These are phyloP conservation scores for Neofusicoccum ribis DNA, from an alignment of 2,329 filamentous ascomycete genomes.

Conservation along the genomic window DNA sequence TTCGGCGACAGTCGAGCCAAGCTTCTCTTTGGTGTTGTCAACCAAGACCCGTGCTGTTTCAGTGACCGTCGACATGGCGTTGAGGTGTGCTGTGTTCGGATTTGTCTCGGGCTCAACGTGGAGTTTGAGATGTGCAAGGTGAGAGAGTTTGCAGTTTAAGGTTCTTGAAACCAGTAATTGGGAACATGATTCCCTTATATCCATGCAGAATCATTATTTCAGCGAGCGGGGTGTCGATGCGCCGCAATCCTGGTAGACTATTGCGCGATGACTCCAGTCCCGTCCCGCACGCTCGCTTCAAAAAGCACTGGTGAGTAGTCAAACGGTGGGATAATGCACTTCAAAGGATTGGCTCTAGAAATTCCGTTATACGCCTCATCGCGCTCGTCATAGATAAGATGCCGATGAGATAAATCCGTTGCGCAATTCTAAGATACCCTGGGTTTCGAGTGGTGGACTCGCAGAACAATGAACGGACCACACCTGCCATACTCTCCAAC, in stretches of 20 bases:
- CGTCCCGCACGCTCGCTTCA: background rate
- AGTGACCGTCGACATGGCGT: background rate
- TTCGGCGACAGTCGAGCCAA: background rate
- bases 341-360: background rate
- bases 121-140: background rate
- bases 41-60: background rate
- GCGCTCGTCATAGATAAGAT: constrained; percentile 1
- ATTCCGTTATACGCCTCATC: background rate
- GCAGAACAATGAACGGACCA: too few species aligned
- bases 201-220: background rate
- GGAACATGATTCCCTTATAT: background rate
- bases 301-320: background rate
- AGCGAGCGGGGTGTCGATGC: background rate
- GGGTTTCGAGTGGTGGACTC: too few species aligned
- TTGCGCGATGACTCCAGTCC: background rate
- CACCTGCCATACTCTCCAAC: too few species aligned
- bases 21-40: constrained; percentile 8
- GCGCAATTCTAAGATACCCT: background rate
- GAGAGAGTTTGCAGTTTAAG: too few species aligned
- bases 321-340: background rate
- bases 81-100: background rate
- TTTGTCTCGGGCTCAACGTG: background rate
- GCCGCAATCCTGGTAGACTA: background rate
- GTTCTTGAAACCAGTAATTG: too few species aligned
- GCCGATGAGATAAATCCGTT: background rate